phyloP scores from a whole-genome alignment of 768 basidiomycete species.

The Clathrus columnatus region DNA sequence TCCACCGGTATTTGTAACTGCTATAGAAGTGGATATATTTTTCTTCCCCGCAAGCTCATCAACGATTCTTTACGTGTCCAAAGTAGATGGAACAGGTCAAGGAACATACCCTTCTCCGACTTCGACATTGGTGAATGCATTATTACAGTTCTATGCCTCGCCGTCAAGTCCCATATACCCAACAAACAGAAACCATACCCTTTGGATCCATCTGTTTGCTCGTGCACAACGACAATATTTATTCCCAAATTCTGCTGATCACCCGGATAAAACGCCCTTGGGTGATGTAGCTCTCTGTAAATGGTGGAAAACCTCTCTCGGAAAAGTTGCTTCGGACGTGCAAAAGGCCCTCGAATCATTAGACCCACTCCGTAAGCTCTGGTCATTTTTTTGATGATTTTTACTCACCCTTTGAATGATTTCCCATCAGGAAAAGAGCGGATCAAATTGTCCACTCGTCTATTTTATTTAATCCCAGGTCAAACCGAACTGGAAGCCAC shows the following conservation, averaged over 20 bases:
- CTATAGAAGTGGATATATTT: slow-evolving; percentile 74
- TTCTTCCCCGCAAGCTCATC: slow-evolving; percentile 58
- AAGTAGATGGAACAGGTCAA: slow-evolving; percentile 90
- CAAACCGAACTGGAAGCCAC: slow-evolving; percentile 59
- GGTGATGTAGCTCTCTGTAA: slow-evolving; percentile 72
- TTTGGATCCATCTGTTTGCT: slow-evolving; percentile 88
- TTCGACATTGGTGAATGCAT: slow-evolving; percentile 51
- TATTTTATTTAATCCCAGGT: slow-evolving; percentile 66
- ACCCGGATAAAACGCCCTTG: slow-evolving; percentile 59
- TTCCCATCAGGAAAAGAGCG: background rate
- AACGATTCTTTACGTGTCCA: slow-evolving; percentile 81
- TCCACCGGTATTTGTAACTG: slow-evolving; percentile 59
- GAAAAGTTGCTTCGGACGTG: slow-evolving; percentile 31
- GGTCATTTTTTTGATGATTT: slow-evolving; percentile 1
- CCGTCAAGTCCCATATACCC: slow-evolving; percentile 37
- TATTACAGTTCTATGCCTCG: slow-evolving; percentile 57
- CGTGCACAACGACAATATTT: slow-evolving; percentile 87
- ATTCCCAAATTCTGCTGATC: slow-evolving; percentile 80
- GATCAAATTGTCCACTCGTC: background rate
- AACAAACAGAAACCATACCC: slow-evolving; percentile 28
- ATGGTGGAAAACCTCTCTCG: slow-evolving; percentile 86
- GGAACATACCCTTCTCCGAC: slow-evolving; percentile 58
- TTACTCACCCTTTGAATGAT: background rate
- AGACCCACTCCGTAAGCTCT: slow-evolving; percentile 20
- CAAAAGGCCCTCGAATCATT: slow-evolving; percentile 28